Percentiles rank a stretch among this genome's conserved stretches.
phyloP scores from a whole-genome alignment of 1,139 yeast species.

The Geotrichum cucujoidarum region DNA sequence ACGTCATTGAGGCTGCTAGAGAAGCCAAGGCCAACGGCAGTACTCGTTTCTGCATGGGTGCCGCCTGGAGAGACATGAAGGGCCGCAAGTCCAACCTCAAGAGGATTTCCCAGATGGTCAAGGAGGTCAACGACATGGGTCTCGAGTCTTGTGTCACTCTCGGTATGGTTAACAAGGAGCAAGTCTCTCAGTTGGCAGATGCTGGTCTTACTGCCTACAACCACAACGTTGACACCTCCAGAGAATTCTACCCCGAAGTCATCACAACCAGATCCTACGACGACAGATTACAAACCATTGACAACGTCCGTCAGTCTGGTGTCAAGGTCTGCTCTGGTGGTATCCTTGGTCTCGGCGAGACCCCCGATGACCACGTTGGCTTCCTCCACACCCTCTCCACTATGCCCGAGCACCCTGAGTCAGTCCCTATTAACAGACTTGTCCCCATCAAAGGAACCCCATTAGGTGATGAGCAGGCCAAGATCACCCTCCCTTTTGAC shows the following conservation, averaged over 20 bases:
- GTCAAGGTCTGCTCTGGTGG: slow-evolving; percentile 77
- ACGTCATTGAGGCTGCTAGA: slow-evolving; percentile 58
- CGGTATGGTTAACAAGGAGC: slow-evolving; percentile 67
- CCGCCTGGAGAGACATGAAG: slow-evolving; percentile 83
- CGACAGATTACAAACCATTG: slow-evolving; percentile 62
- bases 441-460: slow-evolving; percentile 82
- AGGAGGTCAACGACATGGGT: slow-evolving; percentile 57
- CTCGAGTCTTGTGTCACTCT: slow-evolving; percentile 78
- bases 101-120: slow-evolving; percentile 61
- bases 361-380: slow-evolving; percentile 64
- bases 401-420: slow-evolving; percentile 68
- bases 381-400: slow-evolving; percentile 64
- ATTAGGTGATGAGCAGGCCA: slow-evolving; percentile 45
- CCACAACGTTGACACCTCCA: slow-evolving; percentile 74
- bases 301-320: slow-evolving; percentile 61
- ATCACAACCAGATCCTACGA: slow-evolving; percentile 67
- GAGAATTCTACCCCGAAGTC: slow-evolving; percentile 69
- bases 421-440: slow-evolving; percentile 71
- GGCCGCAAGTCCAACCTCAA: slow-evolving; percentile 68
- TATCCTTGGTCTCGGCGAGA: slow-evolving; percentile 72
- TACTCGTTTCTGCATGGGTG: slow-evolving; percentile 80
- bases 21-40: slow-evolving; percentile 66
- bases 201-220: slow-evolving; percentile 78
- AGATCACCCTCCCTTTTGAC: slow-evolving; percentile 50
- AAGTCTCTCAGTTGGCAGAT: slow-evolving; percentile 53